Evolutionary conservation across 1,284 basidiomycete genomes (phyloP), one percentile per base, ranked within the genome.

Genomic region (Singerocomus inundabilis): DNA sequence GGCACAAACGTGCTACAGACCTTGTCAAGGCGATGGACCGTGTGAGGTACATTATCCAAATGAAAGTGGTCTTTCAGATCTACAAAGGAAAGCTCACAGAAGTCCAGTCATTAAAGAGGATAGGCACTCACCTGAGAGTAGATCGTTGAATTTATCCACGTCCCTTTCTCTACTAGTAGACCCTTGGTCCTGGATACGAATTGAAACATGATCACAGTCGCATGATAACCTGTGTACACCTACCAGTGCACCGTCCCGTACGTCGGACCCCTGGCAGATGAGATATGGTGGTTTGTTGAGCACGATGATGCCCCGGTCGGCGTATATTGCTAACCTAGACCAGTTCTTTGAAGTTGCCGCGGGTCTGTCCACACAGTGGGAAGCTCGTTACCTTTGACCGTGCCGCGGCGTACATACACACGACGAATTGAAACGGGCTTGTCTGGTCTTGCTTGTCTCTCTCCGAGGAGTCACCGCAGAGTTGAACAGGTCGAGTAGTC

Each of bases 21-120:
- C 72, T 84, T 85, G 70, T 88, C 86, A 9, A 88, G 73, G 9
- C 86, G 76, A 61, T 88, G 86, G 13, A 86, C 76, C 4, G 79
- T 70, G 48, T 70, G 72, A 9, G 78, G 81, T 10, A 61, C 54
- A 18, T 57, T 57, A 13, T 63, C 51, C 29, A 82, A 60, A 6
- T 57, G 54, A 31, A 79, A 67, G 30, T 60, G 52, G 15, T 56
- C 43, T 38, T 68, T 70, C 31, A 81, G 52, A 42, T 70, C 81
- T 84, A 44, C 15, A 32, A 41, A 39, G 9, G 33, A 18, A 40
- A 24, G 30, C 8, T 50, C 36, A 34, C 32, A 4, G 33, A 4
- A 6, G 33, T 30, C 39, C 29, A 16, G 45, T 33, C 49, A 35
- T 9, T 21, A 21, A 6, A 36, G 29, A 36, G 15, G 24, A 46